These are phyloP conservation scores for Neoarthrinium moseri DNA, from an alignment of 2,329 filamentous ascomycete species.

Conservation along the genomic window DNA sequence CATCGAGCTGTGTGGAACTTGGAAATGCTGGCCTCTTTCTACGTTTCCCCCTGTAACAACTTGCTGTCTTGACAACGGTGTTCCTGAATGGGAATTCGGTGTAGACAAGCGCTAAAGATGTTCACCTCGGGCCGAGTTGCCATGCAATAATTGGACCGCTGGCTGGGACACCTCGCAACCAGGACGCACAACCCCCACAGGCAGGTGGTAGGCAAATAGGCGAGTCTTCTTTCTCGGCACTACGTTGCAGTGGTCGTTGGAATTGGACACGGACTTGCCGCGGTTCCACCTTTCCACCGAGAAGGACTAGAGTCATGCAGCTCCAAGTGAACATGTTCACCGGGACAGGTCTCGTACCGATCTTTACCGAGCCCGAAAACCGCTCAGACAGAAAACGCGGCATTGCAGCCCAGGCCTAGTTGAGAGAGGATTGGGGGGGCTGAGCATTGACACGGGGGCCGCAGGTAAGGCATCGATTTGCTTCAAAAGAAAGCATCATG, in stretches of 20 bases:
- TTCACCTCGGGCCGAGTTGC: constrained; percentile 6
- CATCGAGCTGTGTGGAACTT: too few species aligned
- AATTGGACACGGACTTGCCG: constrained; percentile 5
- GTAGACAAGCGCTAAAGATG: neutral
- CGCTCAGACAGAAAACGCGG: constrained; percentile 1
- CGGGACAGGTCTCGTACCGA: constrained; percentile 5
- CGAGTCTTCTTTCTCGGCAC: neutral
- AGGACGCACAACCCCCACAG: neutral
- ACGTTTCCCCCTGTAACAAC: too few species aligned
- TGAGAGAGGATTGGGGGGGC: neutral
- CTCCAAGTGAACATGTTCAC: neutral
- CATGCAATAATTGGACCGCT: neutral
- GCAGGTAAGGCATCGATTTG: neutral
- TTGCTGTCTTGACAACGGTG: too few species aligned
- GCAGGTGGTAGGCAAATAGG: neutral
- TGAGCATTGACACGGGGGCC: neutral
- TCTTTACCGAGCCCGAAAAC: constrained; percentile 7
- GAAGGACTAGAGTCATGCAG: constrained; percentile 6
- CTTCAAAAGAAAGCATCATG: neutral
- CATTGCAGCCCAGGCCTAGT: neutral
- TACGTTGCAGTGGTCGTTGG: constrained; percentile 1
- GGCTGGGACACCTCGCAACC: neutral
- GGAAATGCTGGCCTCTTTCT: too few species aligned
- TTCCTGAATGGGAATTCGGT: too few species aligned
- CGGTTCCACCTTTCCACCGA: constrained; percentile 10